Conservation (phyloP, 2,329 filamentous ascomycete genomes). For the Penicillium sp. region DNA sequence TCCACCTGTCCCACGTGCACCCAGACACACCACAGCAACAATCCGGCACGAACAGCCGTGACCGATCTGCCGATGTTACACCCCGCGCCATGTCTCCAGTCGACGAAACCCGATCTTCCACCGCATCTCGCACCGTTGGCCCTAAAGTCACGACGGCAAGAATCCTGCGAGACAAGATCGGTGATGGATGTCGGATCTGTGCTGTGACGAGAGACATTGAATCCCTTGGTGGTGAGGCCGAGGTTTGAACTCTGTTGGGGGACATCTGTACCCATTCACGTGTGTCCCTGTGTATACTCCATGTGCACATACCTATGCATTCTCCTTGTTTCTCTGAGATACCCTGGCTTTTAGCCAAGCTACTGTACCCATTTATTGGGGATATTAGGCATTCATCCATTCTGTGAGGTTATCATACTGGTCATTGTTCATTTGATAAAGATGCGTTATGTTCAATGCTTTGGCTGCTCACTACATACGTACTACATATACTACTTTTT, state of each 20-base stretch:
- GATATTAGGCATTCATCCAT: constrained; percentile 1
- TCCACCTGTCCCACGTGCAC: constrained; percentile 63
- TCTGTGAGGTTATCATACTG: not conserved
- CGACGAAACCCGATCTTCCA: constrained; percentile 29
- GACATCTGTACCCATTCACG: not conserved
- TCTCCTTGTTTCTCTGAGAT: constrained; percentile 10
- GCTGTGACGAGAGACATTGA: constrained; percentile 37
- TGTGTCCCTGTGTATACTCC: constrained; percentile 6
- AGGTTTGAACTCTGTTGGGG: constrained; percentile 8
- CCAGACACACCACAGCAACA: constrained; percentile 26
- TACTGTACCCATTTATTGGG: not conserved
- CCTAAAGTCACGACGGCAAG: constrained; percentile 85
- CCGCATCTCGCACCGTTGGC: constrained; percentile 60
- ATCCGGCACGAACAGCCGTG: constrained; percentile 19
- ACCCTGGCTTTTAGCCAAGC: constrained; percentile 8
- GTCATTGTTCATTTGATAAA: not conserved
- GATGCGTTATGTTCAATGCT: not conserved
- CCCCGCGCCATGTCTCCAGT: constrained; percentile 23
- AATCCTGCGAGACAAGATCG: constrained; percentile 68
- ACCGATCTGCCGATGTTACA: constrained; percentile 20
- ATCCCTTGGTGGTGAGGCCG: constrained; percentile 24
- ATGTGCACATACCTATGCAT: constrained; percentile 8
- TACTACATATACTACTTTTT: not conserved
- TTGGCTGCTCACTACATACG: not conserved
- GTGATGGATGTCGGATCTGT: constrained; percentile 43